Evolutionary conservation across 129 eudicot genomes (phyloP), one percentile per base, ranked within the genome.

Genomic region (Flaveria bidentis): DNA sequence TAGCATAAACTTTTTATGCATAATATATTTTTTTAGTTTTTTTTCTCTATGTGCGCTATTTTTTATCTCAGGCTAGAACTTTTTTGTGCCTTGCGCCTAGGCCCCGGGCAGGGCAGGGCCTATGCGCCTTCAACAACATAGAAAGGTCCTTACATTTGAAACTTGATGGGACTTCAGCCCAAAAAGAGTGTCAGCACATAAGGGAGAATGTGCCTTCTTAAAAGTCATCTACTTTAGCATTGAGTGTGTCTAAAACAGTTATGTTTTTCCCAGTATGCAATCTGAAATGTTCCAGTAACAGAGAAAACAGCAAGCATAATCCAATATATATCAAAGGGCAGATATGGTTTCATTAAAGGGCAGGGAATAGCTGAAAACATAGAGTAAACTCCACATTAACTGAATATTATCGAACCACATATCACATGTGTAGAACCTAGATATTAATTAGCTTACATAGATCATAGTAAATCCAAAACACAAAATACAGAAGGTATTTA

Each of bases 161-260:
- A 23, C 26, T 41, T 67, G 72, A 67, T 30, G 20, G n/a, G 16
- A 17, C 72, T 41, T 42, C 12, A 39, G 16, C 72, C 36, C 33
- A 58, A 58, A 58, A 23, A 10, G 16, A 41, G 66, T 60, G 36
- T 67, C 53, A 67, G 72, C 53, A 67, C 30, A 66, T 9, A 67
- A 67, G 51, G n/a, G 51, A 42, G 33, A 53, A 11, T 41, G 52
- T 2, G 16, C 13, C 23, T 22, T 69, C 26, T 45, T 46, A 12
- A 20, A 68, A 45, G 57, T 46, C 2, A 67, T 45, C 50, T 12
- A 18, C 18, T 67, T 18, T 20, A 20, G 41, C 55, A 68, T 18
- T 14, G 17, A 68, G 33, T 22, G 13, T 45, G 18, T 68, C 56
- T 42, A 41, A 68, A 23, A 18, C 26, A 20, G 22, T 20, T 68